Base-by-base conservation (phyloP, 306 rosid genomes). In the Ochetophila trinervis region DNA sequence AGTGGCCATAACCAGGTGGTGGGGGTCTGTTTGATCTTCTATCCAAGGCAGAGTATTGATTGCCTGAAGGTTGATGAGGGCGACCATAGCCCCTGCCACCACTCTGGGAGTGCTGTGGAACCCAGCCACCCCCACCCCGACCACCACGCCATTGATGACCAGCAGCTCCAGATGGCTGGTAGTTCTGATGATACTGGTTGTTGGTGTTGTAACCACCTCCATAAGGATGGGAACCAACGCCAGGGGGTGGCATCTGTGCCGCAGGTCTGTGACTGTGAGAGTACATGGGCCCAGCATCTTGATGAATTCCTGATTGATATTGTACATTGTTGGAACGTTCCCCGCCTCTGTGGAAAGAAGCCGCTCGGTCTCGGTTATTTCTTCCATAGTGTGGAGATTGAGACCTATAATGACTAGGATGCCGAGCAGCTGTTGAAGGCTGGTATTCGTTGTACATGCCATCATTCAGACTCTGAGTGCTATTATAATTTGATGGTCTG, bases 21-120 rank as follows among this genome's bases (percentile, higher is more conserved):
- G 88, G 78, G 63, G 79, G 67, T 76, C 81, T 62, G 58, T 64
- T 70, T n/a, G 80, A 74, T 67, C 85, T 70, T 67, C 85, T 77
- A 68, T 87, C 87, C 68, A 89, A 71, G 10, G 47, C 61, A 37
- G 92, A 52, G 63, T 66, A 92, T 50, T 63, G 88, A 68, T 92
- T 89, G 27, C 81, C 80, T 13, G 79, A 40, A 8, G 6, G 67
- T 35, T 76, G 89, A 40, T 84, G 84, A 42, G 74, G 71, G 22
- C 45, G 82, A 27, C 77, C 79, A 34, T 77, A 63, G 7, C 81
- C 86, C 65, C 83, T 75, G 51, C 75, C 65, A n/a, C 34, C 32
- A 61, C 59, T 21, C 1, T 73, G 62, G 74, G 75, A 57, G 32
- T 65, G 70, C 21, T 55, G 68, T 36, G 85, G 71, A 30, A 57